A percentile compares a stretch with the other conserved stretches of the same genome.
Conservation (phyloP, 371 early-diverging fungal genomes). For the Funneliformis caledonium region DNA sequence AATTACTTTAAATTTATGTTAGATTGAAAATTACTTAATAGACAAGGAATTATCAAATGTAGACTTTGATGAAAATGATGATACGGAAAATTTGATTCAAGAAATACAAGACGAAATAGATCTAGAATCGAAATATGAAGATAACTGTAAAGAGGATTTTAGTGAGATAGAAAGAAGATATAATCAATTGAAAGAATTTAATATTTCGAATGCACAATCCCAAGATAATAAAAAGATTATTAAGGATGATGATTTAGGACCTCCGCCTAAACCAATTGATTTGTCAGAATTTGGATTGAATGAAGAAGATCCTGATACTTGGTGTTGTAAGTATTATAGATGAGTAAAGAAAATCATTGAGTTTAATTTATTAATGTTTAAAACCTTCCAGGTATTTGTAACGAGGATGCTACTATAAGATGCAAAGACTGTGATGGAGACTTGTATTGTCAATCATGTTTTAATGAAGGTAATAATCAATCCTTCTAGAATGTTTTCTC, state of each 20-base stretch:
- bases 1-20: neutral
- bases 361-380: neutral
- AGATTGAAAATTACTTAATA: neutral
- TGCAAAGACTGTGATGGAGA: constrained; percentile 65
- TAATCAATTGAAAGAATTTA: neutral
- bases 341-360: neutral
- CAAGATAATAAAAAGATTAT: neutral
- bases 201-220: no score
- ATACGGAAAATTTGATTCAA: constrained; percentile 15
- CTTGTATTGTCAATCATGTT: constrained; percentile 59
- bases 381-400: constrained; percentile 57
- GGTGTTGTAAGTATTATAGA: constrained; percentile 61
- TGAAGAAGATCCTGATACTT: constrained; percentile 59
- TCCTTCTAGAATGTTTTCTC: no score
- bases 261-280: constrained; percentile 55
- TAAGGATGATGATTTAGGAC: constrained; percentile 45
- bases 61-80: constrained; percentile 36
- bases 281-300: constrained; percentile 46
- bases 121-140: neutral
- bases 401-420: constrained; percentile 63
- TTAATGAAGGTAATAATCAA: constrained; percentile 53
- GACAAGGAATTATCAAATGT: neutral
- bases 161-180: neutral
- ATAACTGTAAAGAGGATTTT: neutral
- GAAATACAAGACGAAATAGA: neutral